Evolutionary conservation across 192 early-diverging fungal species (phyloP), one percentile per base, ranked within the genome.

Genomic region (Rhizophlyctis rosea): DNA sequence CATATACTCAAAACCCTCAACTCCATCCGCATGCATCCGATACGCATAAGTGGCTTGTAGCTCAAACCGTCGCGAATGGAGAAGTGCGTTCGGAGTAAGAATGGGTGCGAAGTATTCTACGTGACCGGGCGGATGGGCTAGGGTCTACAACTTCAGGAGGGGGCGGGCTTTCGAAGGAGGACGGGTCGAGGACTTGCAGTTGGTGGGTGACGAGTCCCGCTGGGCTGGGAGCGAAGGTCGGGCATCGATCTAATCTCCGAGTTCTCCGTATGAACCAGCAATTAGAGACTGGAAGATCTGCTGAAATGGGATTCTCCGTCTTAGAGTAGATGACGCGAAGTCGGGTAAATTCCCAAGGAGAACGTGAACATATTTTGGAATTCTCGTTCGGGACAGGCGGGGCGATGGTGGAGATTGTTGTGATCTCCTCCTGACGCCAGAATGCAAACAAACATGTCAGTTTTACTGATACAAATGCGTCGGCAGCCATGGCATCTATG

Each of bases 331-430:
- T 70, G 62, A 28, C 57, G 32, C 18, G 7, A 32, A 9, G 97
- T 94, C 2, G 95, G 95, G 68, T 98, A 95, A 59, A 99, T 98
- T 13, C 96, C 97, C 34, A 90, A 82, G 28, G 90, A 92, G 62
- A 99, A 98, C 29, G 90, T 93, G 79, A 99, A 99, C 94, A 98
- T 98, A 77, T 96, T 97, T 68, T 96, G 95, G 67, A 99, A 99
- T 76, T 99, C 97, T 47, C 97, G 81, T 75, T 99, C 97, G 69
- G 86, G 87, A 96, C 94, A 23, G 97, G 97, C 64, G 98, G 97
- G 3, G 95, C 97, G 48, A 98, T 94, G 16, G 97, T 93, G 83
- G 98, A 99, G 64, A 99, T 98, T 67, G 97, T 99, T 27, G 94
- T 93, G 64, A 99, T 95, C 55, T 99, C 97, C 62, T 99, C 92